These are phyloP conservation scores for Salix purpurea DNA, from an alignment of 345 rosid species.

Conservation along the genomic window DNA sequence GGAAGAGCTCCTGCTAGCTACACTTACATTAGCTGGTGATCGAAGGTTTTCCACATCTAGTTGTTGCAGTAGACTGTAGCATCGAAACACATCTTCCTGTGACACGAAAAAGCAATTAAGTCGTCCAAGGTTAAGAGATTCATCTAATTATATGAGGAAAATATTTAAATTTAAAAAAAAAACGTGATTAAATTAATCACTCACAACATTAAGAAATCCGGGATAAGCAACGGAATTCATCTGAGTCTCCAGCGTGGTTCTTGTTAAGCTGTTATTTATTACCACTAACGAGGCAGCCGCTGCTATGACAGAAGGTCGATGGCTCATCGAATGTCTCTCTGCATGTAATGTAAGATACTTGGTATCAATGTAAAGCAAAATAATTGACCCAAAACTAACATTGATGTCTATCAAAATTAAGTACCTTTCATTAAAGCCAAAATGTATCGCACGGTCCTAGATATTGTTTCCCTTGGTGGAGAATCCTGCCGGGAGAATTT, in stretches of 20 bases:
- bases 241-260: conserved; percentile 33
- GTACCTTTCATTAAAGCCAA: conserved; percentile 39
- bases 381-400: background rate
- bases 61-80: conserved; percentile 44
- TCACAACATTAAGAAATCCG: conserved; percentile 49
- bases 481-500: conserved; percentile 26
- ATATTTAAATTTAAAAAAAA: background rate
- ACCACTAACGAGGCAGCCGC: conserved; percentile 48
- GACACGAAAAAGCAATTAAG: background rate
- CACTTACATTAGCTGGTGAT: background rate
- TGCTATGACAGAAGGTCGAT: conserved; percentile 52
- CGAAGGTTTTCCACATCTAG: conserved; percentile 21
- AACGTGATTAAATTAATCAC: conserved; percentile 3
- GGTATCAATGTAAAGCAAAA: background rate
- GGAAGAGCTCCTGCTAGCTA: conserved; percentile 3
- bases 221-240: conserved; percentile 28
- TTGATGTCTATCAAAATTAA: background rate
- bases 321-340: conserved; percentile 41
- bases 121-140: background rate
- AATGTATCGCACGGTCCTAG: conserved; percentile 24
- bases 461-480: conserved; percentile 9
- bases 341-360: background rate
- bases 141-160: background rate
- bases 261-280: conserved; percentile 34
- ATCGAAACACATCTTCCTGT: conserved; percentile 52